Conservation (phyloP, 805 yeast species). For the Barnettozyma vustinii region DNA sequence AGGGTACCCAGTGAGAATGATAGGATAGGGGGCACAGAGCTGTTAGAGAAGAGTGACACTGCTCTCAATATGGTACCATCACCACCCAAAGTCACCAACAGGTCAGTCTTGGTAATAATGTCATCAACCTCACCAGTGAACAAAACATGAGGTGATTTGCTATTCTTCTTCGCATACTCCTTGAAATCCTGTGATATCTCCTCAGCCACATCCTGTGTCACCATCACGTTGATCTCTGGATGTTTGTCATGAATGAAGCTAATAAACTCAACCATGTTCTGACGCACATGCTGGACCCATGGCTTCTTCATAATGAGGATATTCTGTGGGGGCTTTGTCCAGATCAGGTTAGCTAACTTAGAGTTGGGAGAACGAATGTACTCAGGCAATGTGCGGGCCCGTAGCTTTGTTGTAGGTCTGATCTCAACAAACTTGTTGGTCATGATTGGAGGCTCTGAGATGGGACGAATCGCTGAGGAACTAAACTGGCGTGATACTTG, state of each 20-base stretch:
- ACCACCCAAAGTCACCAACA: conserved; percentile 88
- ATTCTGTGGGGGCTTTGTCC: conserved; percentile 73
- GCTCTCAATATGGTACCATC: conserved; percentile 91
- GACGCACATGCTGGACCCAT: conserved; percentile 57
- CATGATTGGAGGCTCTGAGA: conserved; percentile 27
- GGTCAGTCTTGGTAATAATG: conserved; percentile 63
- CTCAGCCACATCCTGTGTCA: conserved; percentile 66
- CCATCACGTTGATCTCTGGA: conserved; percentile 72
- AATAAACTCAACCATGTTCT: conserved; percentile 63
- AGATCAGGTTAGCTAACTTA: conserved; percentile 55
- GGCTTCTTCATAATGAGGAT: conserved; percentile 83
- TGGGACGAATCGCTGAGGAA: conserved; percentile 10
- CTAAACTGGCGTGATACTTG: conserved; percentile 12
- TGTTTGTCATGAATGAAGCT: conserved; percentile 53
- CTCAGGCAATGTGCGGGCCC: conserved; percentile 39
- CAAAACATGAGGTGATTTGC: conserved; percentile 35
- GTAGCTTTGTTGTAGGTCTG: conserved; percentile 27
- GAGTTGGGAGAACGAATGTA: conserved; percentile 52
- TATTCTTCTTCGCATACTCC: conserved; percentile 18
- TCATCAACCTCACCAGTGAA: conserved; percentile 56
- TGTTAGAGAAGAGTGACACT: conserved; percentile 68
- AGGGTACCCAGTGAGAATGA: conserved; percentile 87
- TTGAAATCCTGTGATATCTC: conserved; percentile 43
- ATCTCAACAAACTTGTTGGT: conserved; percentile 26
- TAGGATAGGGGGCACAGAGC: conserved; percentile 79